These are phyloP conservation scores for Cyberlindnera xylosilytica DNA, from an alignment of 805 yeast species.

Conservation along the genomic window DNA sequence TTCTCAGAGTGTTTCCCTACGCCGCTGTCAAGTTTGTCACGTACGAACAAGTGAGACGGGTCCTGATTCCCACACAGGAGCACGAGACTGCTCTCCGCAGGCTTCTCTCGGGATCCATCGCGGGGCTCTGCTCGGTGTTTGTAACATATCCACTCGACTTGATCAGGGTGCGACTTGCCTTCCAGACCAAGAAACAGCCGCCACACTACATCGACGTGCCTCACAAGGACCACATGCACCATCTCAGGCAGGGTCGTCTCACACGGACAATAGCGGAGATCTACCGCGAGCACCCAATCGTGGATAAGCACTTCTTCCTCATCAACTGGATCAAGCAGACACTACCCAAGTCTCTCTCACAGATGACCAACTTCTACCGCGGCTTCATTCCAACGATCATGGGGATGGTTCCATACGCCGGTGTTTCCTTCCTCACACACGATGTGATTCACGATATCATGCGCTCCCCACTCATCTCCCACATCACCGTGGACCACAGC, in stretches of 20 bases:
- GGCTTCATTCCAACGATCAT: conserved; percentile 92
- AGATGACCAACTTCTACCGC: conserved; percentile 68
- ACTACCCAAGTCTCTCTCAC: conserved; percentile 21
- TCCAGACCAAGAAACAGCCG: conserved; percentile 52
- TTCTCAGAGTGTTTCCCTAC: conserved; percentile 89
- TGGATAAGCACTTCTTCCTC: conserved; percentile 19
- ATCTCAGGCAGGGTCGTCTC: conserved; percentile 30
- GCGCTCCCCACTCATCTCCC: conserved; percentile 53
- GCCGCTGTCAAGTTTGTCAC: conserved; percentile 97
- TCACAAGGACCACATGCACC: conserved; percentile 24
- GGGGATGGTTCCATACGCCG: conserved; percentile 98
- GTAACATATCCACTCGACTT: conserved; percentile 91
- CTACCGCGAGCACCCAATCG: conserved; percentile 25
- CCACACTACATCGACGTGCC: conserved; percentile 17
- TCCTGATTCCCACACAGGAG: conserved; percentile 69
- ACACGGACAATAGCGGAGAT: conserved; percentile 24
- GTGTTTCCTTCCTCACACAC: conserved; percentile 93
- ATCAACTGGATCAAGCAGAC: conserved; percentile 21
- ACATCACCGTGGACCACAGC: conserved; percentile 42
- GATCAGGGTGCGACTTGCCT: conserved; percentile 88
- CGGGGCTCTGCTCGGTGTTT: conserved; percentile 85
- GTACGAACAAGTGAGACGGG: conserved; percentile 84
- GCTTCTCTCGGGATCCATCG: conserved; percentile 81
- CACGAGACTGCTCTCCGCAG: conserved; percentile 82
- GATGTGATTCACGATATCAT: conserved; percentile 86